A percentile compares a stretch with the other conserved stretches of the same genome.
These are phyloP conservation scores for Tricholomella constricta DNA, from an alignment of 768 basidiomycete species.

Conservation along the genomic window DNA sequence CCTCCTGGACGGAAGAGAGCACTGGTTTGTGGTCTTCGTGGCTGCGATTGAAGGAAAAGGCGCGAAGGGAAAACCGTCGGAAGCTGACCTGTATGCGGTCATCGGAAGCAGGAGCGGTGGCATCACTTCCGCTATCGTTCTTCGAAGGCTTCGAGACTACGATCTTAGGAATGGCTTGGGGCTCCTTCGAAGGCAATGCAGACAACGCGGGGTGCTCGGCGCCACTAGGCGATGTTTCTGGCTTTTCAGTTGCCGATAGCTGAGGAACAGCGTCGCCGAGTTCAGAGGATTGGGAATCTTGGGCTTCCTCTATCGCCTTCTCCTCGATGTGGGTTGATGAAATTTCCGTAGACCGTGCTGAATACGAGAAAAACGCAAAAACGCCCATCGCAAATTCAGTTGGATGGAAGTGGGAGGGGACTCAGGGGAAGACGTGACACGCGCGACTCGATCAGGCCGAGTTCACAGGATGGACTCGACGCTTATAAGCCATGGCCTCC, in stretches of 20 bases:
- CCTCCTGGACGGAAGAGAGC: slow-evolving; percentile 38
- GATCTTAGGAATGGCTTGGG: slow-evolving; percentile 4
- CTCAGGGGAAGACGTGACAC: too few species aligned
- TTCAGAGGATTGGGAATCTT: slow-evolving; percentile 1
- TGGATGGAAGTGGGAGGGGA: slow-evolving; percentile 5
- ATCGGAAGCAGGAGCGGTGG: neutral
- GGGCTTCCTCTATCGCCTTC: neutral
- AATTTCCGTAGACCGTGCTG: slow-evolving; percentile 10
- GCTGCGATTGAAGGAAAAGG: slow-evolving; percentile 39
- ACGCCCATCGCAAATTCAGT: slow-evolving; percentile 25
- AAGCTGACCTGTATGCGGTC: neutral
- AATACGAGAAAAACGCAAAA: slow-evolving; percentile 26
- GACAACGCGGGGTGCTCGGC: neutral
- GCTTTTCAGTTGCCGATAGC: neutral
- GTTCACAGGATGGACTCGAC: too few species aligned
- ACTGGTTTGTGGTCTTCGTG: slow-evolving; percentile 34
- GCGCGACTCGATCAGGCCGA: neutral
- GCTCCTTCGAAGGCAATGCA: slow-evolving; percentile 2
- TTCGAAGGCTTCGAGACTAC: slow-evolving; percentile 8
- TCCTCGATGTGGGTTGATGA: neutral
- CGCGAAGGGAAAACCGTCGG: slow-evolving; percentile 49
- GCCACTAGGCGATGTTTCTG: neutral
- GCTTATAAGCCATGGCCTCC: neutral
- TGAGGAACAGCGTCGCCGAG: neutral
- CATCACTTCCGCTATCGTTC: neutral